Conservation (phyloP, 169 alveolate species). For the Cryptosporidium andersoni region DNA sequence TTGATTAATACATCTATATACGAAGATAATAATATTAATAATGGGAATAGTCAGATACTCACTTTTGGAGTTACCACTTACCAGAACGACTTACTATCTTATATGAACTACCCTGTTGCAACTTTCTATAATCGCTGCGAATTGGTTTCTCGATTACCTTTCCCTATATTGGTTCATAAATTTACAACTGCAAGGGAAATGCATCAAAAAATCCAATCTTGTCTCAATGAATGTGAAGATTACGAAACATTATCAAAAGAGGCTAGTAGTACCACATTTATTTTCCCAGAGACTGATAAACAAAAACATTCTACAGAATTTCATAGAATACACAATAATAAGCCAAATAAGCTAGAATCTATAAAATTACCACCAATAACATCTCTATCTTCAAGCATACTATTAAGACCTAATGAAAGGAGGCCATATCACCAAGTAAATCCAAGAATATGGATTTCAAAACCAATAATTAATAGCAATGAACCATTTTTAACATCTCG, state of each 20-base stretch:
- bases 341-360: no score
- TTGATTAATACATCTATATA: constrained; percentile 1
- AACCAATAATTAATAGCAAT: constrained; percentile 30
- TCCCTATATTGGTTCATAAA: constrained; percentile 46
- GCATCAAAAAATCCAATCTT: constrained; percentile 16
- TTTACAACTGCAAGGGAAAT: constrained; percentile 38
- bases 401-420: constrained; percentile 65
- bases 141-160: constrained; percentile 56
- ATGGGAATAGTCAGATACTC: constrained; percentile 4
- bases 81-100: constrained; percentile 44
- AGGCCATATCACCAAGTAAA: constrained; percentile 54
- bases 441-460: constrained; percentile 53
- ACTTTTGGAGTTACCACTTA: constrained; percentile 47
- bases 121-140: constrained; percentile 52
- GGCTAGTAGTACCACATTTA: no score
- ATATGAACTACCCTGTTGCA: constrained; percentile 54
- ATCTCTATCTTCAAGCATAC: constrained; percentile 25
- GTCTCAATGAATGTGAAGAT: not conserved
- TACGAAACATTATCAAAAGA: no score
- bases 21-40: not conserved
- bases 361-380: constrained; percentile 62
- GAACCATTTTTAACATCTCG: constrained; percentile 48
- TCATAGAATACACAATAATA: not conserved
- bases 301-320: not conserved
- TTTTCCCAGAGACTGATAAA: no score